Conservation (phyloP, 2,329 filamentous ascomycete genomes). For the Cytospora leucostoma region DNA sequence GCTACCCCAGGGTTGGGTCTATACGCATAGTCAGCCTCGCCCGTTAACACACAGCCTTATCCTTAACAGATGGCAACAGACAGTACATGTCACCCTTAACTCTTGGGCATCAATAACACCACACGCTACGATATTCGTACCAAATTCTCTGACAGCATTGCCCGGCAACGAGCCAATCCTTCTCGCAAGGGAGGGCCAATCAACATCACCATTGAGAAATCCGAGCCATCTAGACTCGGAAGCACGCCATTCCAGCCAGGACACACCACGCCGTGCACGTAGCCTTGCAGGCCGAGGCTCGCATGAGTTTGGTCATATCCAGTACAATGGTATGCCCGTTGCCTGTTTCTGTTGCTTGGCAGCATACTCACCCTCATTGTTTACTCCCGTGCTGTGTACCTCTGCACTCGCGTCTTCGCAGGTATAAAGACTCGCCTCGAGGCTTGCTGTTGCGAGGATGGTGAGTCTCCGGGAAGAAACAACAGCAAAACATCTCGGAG, state of each 20-base stretch:
- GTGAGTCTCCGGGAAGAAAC: no score
- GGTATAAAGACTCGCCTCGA: constrained; percentile 7
- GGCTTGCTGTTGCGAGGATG: not conserved
- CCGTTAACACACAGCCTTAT: not conserved
- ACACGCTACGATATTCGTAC: not conserved
- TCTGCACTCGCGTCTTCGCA: not conserved
- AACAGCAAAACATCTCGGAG: no score
- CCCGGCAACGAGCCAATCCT: constrained; percentile 16
- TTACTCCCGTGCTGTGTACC: constrained; percentile 13
- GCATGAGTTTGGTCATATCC: not conserved
- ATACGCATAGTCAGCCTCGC: not conserved
- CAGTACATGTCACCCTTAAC: not conserved
- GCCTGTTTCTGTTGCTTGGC: not conserved
- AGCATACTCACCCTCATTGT: not conserved
- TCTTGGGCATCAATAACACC: not conserved
- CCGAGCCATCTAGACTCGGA: no score
- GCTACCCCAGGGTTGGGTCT: not conserved
- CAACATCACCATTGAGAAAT: not conserved
- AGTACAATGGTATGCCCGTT: not conserved
- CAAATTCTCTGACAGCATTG: constrained; percentile 11
- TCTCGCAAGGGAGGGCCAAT: constrained; percentile 1
- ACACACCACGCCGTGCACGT: not conserved
- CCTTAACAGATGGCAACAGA: not conserved
- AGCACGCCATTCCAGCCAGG: not conserved
- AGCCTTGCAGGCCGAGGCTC: not conserved